Percentiles rank a stretch among this genome's conserved stretches.
Conservation (phyloP, 73 alveolate genomes). For the Paramecium caudatum region DNA sequence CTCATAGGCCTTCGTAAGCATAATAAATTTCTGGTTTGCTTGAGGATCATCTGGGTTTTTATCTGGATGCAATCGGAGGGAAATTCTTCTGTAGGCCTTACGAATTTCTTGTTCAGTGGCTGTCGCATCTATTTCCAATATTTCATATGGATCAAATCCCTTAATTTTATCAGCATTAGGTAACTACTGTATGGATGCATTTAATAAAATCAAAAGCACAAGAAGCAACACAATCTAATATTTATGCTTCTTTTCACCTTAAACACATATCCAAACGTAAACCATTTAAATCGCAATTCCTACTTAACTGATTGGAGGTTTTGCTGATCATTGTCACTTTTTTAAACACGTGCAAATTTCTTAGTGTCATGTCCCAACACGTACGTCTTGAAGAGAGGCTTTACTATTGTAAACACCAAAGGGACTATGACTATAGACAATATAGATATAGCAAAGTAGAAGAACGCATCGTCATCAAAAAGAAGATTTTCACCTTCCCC, state of each 20-base stretch:
- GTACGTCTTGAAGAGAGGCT: conserved; percentile 53
- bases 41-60: conserved; percentile 85
- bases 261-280: background rate
- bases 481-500: conserved; percentile 69
- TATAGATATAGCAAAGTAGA: conserved; percentile 72
- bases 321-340: conserved; percentile 21
- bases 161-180: conserved; percentile 81
- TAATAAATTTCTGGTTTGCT: conserved; percentile 84
- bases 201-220: conserved; percentile 19
- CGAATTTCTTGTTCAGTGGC: conserved; percentile 80
- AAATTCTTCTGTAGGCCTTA: conserved; percentile 82
- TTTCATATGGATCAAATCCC: conserved; percentile 87
- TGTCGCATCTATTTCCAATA: conserved; percentile 80
- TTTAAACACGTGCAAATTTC: conserved; percentile 56
- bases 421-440: conserved; percentile 56
- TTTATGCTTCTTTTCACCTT: background rate
- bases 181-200: conserved; percentile 45
- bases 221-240: conserved; percentile 15
- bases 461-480: conserved; percentile 76
- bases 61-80: conserved; percentile 85
- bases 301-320: conserved; percentile 19
- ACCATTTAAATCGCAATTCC: conserved; percentile 19
- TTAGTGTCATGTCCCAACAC: conserved; percentile 27
- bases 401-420: conserved; percentile 18
- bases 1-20: conserved; percentile 84